A percentile compares a stretch with the other conserved stretches of the same genome.
phyloP scores from a whole-genome alignment of 192 early-diverging fungal species.

The Chytriomyces sp. region DNA sequence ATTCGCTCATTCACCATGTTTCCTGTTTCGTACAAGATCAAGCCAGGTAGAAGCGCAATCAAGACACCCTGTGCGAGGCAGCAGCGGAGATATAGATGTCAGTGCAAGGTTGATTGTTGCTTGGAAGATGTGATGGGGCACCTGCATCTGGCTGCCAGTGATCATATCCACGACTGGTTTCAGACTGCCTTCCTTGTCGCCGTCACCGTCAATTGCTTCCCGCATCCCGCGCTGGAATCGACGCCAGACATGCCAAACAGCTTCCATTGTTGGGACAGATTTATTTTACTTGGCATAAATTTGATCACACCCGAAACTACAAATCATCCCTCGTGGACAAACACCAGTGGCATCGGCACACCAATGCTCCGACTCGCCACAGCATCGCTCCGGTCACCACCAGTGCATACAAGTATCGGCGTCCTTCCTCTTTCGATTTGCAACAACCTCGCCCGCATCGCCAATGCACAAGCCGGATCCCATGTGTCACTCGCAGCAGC shows the following conservation, averaged over 20 bases:
- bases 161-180: neutral
- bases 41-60: constrained; percentile 41
- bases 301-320: too few species aligned
- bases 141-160: constrained; percentile 29
- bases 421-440: too few species aligned
- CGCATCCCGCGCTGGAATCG: constrained; percentile 6
- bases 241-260: constrained; percentile 2
- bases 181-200: neutral
- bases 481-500: too few species aligned
- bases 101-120: neutral
- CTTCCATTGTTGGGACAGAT: neutral
- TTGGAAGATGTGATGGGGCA: constrained; percentile 3
- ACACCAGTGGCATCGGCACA: too few species aligned
- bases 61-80: constrained; percentile 19
- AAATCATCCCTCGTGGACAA: too few species aligned
- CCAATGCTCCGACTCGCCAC: too few species aligned
- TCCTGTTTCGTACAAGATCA: constrained; percentile 38
- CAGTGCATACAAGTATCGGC: too few species aligned
- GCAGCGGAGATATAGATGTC: neutral
- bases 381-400: too few species aligned
- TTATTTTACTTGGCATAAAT: neutral
- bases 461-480: too few species aligned
- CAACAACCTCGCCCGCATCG: too few species aligned
- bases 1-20: constrained; percentile 11
- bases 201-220: constrained; percentile 1